Conservation (phyloP, 2,329 filamentous ascomycete species). For the Monilinia fructicola region DNA sequence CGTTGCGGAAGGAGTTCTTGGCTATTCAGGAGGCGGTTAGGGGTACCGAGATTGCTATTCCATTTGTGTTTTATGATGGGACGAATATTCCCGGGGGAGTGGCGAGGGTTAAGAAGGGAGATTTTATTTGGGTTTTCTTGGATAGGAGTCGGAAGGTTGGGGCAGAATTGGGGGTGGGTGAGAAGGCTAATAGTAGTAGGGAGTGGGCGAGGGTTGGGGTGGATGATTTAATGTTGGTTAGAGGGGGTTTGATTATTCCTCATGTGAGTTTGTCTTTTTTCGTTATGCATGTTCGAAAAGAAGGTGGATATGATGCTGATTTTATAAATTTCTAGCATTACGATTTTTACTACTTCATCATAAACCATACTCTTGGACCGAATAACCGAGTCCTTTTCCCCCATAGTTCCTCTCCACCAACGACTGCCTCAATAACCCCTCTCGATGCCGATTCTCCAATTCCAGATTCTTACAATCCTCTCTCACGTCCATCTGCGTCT, state of each 20-base stretch:
- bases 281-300: neutral
- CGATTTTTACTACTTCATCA: conserved; percentile 94
- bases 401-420: conserved; percentile 55
- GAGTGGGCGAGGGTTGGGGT: conserved; percentile 94
- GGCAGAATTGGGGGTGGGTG: conserved; percentile 74
- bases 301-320: conserved; percentile 16
- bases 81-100: conserved; percentile 82
- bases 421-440: conserved; percentile 12
- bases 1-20: conserved; percentile 76
- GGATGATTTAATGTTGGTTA: conserved; percentile 91
- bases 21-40: conserved; percentile 83
- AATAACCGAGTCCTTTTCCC: conserved; percentile 73
- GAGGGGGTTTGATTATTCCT: conserved; percentile 87
- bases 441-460: conserved; percentile 27
- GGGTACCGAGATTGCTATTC: conserved; percentile 82
- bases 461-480: conserved; percentile 42
- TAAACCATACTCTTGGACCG: conserved; percentile 79
- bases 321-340: conserved; percentile 67
- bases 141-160: conserved; percentile 90
- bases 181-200: conserved; percentile 58
- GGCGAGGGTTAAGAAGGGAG: conserved; percentile 88
- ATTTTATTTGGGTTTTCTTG: conserved; percentile 88
- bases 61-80: conserved; percentile 96
- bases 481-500: conserved; percentile 40
- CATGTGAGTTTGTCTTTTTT: conserved; percentile 61